Evolutionary conservation across 176 grass and related monocot genomes (phyloP), one percentile per base, ranked within the genome.

Genomic region (Aechmea fasciata): DNA sequence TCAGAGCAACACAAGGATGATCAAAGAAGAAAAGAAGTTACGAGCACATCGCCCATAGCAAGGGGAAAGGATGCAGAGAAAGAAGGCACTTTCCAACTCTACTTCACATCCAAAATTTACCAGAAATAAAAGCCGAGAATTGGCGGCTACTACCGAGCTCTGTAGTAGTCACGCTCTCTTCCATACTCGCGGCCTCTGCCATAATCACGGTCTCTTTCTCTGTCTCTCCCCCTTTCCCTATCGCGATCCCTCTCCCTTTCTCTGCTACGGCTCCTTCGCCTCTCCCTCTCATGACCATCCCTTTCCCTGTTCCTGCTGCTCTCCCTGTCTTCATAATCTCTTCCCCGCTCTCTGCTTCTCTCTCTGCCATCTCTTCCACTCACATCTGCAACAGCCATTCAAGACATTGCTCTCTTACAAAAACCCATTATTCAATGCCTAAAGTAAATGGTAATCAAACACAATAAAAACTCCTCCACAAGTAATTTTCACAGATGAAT

Each of bases 151-250:
- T 74, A 74, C 29, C 51, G 18, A 10, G 61, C 53, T 73, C 83
- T 77, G 26, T 77, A 66, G 54, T 73, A 76, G 64, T 79, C 61
- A 15, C 76, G 77, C 8, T 83, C 85, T 9, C 57, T 72, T 28
- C 77, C 74, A n/a, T 55, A 67, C 50, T 81, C 80, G 65, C 83
- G 20, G 15, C 84, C 80, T 62, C 80, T 85, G 12, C 83, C 69
- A 11, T 83, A 83, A 2, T 67, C 75, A 41, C 70, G 77, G 15
- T 89, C 80, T 54, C 83, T 67, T 47, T 87, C 75, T 65, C 71
- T 75, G 49, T 86, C 80, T 73, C 90, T 89, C 10, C 71, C 77
- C 59, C 80, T 83, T 74, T 89, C 85, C 66, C 66, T 87, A 71
- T 88, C 82, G 0, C 76, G 82, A 14, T 85, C 85, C 57, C 79